phyloP scores from a whole-genome alignment of 2,329 filamentous ascomycete species.

The Pezicula neosporulosa region DNA sequence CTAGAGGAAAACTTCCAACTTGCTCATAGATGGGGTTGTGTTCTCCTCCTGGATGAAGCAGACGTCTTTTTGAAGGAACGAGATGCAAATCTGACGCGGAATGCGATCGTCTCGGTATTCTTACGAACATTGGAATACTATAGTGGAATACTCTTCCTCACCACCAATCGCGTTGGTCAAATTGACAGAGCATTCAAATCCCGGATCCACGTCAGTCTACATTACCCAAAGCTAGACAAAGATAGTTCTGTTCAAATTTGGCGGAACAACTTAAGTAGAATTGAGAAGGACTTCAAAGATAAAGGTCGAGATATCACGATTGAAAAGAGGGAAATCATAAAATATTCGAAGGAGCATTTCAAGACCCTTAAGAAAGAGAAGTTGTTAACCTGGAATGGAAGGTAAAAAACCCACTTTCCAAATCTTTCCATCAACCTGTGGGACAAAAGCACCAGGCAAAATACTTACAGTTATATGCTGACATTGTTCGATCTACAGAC shows the following conservation, averaged over 20 bases:
- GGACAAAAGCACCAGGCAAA: neutral
- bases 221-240: constrained; percentile 7
- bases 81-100: neutral
- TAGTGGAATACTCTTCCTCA: constrained; percentile 30
- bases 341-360: constrained; percentile 1
- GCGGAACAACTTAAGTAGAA: neutral
- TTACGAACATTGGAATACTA: constrained; percentile 31
- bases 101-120: constrained; percentile 21
- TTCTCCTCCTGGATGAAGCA: constrained; percentile 47
- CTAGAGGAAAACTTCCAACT: constrained; percentile 43
- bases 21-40: constrained; percentile 45
- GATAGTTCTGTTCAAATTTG: constrained; percentile 11
- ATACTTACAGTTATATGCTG: neutral
- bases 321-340: neutral
- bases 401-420: neutral
- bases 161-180: constrained; percentile 24
- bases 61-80: constrained; percentile 38
- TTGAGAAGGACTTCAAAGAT: neutral
- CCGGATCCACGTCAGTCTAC: constrained; percentile 20
- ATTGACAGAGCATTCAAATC: constrained; percentile 25
- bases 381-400: constrained; percentile 2
- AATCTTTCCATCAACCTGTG: too few species aligned
- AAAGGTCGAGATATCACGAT: neutral
- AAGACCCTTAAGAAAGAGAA: neutral
- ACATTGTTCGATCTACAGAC: neutral